Evolutionary conservation across 768 basidiomycete genomes (phyloP), one percentile per base, ranked within the genome.

Genomic region (Trametes elegans): DNA sequence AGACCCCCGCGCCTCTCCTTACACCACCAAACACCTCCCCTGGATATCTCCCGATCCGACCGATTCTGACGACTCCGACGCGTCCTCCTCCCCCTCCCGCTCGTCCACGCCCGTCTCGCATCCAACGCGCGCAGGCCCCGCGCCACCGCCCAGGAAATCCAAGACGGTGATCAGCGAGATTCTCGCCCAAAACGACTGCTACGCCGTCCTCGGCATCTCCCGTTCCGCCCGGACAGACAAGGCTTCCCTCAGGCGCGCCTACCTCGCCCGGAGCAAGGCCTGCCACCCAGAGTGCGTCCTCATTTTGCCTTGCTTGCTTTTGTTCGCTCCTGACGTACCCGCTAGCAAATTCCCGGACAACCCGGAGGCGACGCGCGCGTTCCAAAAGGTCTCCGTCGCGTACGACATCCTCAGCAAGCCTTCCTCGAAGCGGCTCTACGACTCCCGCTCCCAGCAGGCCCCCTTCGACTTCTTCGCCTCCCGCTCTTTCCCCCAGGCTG

Each of bases 331-430:
- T 39, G 32, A 43, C 29, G 14, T 2, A 10, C 16, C 21, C 26
- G 2, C 10, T 51, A 93, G 92, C 66, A 93, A 93, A 74, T 93
- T 88, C 60, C 88, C 89, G 2, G 68, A 81, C 59, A 84, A 86
- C 64, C 82, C 86, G 5, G 79, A 85, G 41, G 87, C 92, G 16
- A 94, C 92, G 0, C 74, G 81, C 18, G 92, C 92, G 0, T 94
- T 94, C 67, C 92, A 94, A 66, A 88, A 87, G 62, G 86, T 94
- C 4, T 86, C 88, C 5, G 81, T 90, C 14, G 91, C 92, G 1
- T 93, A 93, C 62, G 80, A 88, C 59, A 82, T 90, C 8, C 82
- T 93, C 53, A 87, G 85, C 62, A 84, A 85, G 49, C 87, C 92
- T 0, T 74, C 81, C 13, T 80, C 84, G 5, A 80, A 83, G 59